phyloP scores from a whole-genome alignment of 192 early-diverging fungal species.

The Backusella macrospora region DNA sequence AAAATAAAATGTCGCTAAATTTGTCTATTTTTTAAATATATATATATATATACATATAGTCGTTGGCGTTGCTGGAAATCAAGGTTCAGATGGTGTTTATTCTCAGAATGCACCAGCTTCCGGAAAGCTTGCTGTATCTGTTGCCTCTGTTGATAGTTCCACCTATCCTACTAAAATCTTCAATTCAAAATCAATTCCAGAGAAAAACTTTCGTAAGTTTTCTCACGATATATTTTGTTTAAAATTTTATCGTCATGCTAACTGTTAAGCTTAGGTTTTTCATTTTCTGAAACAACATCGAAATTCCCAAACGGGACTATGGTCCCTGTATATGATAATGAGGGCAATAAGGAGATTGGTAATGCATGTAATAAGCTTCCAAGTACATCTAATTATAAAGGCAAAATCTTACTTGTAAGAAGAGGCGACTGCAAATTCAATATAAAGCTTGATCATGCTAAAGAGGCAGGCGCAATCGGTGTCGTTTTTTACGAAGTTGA shows the following conservation, averaged over 20 bases:
- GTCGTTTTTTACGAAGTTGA: constrained; percentile 53
- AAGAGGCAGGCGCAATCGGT: constrained; percentile 58
- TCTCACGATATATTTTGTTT: not conserved
- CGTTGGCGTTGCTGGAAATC: constrained; percentile 67
- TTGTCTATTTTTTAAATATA: not conserved
- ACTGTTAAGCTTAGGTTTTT: constrained; percentile 13
- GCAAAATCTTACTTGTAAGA: constrained; percentile 62
- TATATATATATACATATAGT: constrained; percentile 29
- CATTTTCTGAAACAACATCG: constrained; percentile 5
- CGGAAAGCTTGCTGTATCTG: constrained; percentile 56
- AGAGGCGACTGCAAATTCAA: constrained; percentile 69
- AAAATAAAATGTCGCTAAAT: not conserved
- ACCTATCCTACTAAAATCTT: constrained; percentile 39
- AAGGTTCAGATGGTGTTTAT: constrained; percentile 63
- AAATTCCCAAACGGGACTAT: constrained; percentile 28
- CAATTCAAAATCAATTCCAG: constrained; percentile 13
- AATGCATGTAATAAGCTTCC: constrained; percentile 43
- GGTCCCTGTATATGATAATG: constrained; percentile 25
- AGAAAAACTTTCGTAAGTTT: constrained; percentile 20
- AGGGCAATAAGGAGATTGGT: not conserved
- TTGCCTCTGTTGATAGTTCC: constrained; percentile 56
- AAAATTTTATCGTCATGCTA: not conserved
- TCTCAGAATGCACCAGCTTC: constrained; percentile 60
- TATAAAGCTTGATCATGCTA: constrained; percentile 57
- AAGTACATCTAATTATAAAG: constrained; percentile 44